Conservation (phyloP, 2,329 filamentous ascomycete genomes). For the Coniochaeta sp. region DNA sequence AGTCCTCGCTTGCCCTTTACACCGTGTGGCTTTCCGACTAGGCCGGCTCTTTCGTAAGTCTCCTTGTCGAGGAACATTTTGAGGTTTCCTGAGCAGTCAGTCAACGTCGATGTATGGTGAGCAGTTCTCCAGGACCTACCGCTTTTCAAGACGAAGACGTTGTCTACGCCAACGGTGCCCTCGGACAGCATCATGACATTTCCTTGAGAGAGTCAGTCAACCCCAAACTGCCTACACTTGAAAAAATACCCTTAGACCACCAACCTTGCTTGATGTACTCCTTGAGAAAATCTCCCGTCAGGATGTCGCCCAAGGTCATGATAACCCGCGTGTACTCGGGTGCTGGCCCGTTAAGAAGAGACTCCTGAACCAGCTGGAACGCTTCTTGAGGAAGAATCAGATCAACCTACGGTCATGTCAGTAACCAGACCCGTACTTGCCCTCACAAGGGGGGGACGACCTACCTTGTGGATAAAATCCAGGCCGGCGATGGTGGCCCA, state of each 20-base stretch:
- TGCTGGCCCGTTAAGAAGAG: slow-evolving; percentile 32
- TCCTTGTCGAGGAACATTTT: slow-evolving; percentile 73
- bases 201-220: slow-evolving; percentile 36
- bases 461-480: slow-evolving; percentile 56
- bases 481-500: slow-evolving; percentile 63
- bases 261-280: slow-evolving; percentile 74
- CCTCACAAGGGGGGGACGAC: background rate
- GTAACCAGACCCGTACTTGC: background rate
- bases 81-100: slow-evolving; percentile 45
- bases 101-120: background rate
- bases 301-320: slow-evolving; percentile 64
- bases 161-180: slow-evolving; percentile 62
- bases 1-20: slow-evolving; percentile 48
- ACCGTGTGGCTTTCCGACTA: slow-evolving; percentile 63
- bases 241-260: background rate
- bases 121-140: slow-evolving; percentile 36
- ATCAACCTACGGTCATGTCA: slow-evolving; percentile 44
- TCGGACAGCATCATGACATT: slow-evolving; percentile 79
- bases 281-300: slow-evolving; percentile 73
- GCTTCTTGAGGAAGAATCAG: slow-evolving; percentile 63
- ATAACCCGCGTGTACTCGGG: slow-evolving; percentile 60
- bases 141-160: slow-evolving; percentile 62
- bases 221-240: no score
- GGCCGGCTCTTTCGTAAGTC: slow-evolving; percentile 73
- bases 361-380: slow-evolving; percentile 45